Evolutionary conservation across 139 green algal genomes (phyloP).

Genomic region (Closterium sp.): DNA sequence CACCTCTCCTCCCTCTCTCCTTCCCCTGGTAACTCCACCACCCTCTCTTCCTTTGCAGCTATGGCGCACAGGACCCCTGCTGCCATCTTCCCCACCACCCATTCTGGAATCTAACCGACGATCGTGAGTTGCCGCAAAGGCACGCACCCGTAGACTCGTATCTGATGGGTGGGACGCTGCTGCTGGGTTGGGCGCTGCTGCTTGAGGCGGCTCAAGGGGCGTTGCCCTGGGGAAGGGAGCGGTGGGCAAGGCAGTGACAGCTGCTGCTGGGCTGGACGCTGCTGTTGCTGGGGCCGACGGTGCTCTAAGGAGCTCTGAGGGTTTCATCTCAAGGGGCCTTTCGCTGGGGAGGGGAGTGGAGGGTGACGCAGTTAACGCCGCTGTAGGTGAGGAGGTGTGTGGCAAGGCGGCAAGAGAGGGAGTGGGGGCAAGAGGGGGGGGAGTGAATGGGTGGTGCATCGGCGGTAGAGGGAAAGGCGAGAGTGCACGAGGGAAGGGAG

Average conservation of each 20-base stretch:
- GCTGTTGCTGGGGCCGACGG: no score
- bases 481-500: not conserved
- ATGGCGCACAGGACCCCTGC: no score
- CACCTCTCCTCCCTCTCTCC: not conserved
- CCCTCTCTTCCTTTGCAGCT: not conserved
- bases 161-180: not conserved
- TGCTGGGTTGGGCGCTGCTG: no score
- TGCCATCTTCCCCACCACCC: no score
- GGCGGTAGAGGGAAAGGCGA: not conserved
- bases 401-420: not conserved
- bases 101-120: no score
- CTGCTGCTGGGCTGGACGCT: no score
- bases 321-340: not conserved
- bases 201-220: no score
- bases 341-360: not conserved
- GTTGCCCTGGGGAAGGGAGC: no score
- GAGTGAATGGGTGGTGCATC: not conserved
- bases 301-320: no score
- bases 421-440: not conserved
- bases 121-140: no score
- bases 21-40: not conserved
- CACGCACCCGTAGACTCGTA: not conserved
- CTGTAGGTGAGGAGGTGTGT: no score
- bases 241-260: no score
- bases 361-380: not conserved